These are phyloP conservation scores for Fusarium anguioides DNA, from an alignment of 2,329 filamentous ascomycete genomes.

Conservation along the genomic window DNA sequence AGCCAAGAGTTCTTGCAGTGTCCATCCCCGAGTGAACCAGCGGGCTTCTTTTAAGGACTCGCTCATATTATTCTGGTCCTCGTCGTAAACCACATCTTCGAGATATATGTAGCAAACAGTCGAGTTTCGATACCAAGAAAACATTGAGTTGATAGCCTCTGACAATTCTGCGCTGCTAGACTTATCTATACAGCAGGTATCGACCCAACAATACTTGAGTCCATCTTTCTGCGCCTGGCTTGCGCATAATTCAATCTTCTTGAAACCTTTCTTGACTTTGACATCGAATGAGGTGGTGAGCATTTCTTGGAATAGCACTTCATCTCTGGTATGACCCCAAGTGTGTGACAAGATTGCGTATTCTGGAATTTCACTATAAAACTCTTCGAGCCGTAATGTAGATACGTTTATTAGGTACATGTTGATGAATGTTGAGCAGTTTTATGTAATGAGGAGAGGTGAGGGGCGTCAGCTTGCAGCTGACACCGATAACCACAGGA, in stretches of 20 bases:
- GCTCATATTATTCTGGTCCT: neutral
- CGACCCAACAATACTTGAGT: conserved; percentile 44
- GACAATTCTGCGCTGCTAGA: conserved; percentile 44
- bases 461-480: neutral
- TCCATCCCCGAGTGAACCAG: conserved; percentile 43
- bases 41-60: conserved; percentile 12
- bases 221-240: conserved; percentile 20
- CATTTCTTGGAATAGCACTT: conserved; percentile 12
- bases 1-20: conserved; percentile 48
- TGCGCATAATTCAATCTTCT: conserved; percentile 40
- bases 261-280: conserved; percentile 33
- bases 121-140: conserved; percentile 43
- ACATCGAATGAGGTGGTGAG: neutral
- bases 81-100: conserved; percentile 20
- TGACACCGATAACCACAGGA: neutral
- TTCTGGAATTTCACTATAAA: conserved; percentile 20
- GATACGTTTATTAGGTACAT: conserved; percentile 38
- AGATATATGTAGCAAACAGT: conserved; percentile 43
- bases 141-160: conserved; percentile 47
- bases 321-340: conserved; percentile 23
- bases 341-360: conserved; percentile 39
- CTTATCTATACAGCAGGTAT: conserved; percentile 47
- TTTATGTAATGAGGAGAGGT: rapidly evolving
- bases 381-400: conserved; percentile 22
- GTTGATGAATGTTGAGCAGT: rapidly evolving